Base-by-base conservation (phyloP, 768 basidiomycete species). In the Gymnopilus dilepis region DNA sequence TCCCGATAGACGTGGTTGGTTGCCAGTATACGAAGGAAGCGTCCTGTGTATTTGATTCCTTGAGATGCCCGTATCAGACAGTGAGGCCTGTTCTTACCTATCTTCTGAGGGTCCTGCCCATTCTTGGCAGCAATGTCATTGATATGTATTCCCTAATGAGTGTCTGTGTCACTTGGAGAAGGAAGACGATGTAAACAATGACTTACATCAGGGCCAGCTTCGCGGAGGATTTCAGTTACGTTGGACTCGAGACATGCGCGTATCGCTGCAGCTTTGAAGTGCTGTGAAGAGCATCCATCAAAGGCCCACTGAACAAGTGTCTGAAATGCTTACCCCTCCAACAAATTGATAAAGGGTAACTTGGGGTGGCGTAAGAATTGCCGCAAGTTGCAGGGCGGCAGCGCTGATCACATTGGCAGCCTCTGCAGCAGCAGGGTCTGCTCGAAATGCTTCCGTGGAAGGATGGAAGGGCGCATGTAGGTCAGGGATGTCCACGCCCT, bases 1-100 rank as follows among this genome's bases (percentile, higher is more conserved):
- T 81, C 80, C 8, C 68, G 68, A 57, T 76, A 81, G 34, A 74
- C 70, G 30, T 79, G 77, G 55, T 75, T 70, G 26, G 61, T 72
- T 1, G 77, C 71, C 5, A 80, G 71, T 7, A 70, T 61, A 7
- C 78, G 72, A 37, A 81, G 66, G 31, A 77, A 65, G 0, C 78
- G 73, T 7, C 41, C 58, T 62, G 24, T 34, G 6, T 26, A 26
- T 28, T 5, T 31, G n/a, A 4, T 28, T 2, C 8, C 7, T n/a
- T 28, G 37, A 6, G n/a, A 31, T 31, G 17, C n/a, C n/a, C n/a
- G n/a, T n/a, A n/a, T n/a, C n/a, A 22, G 17, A 1, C 31, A 55
- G 17, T 17, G 26, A 26, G 28, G 21, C 17, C 3, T 11, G n/a
- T 21, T 7, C 70, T 28, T 48, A 80, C 80, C 76, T 11, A 81